phyloP scores from a whole-genome alignment of 805 yeast species.

The Myxozyma sirexii region DNA sequence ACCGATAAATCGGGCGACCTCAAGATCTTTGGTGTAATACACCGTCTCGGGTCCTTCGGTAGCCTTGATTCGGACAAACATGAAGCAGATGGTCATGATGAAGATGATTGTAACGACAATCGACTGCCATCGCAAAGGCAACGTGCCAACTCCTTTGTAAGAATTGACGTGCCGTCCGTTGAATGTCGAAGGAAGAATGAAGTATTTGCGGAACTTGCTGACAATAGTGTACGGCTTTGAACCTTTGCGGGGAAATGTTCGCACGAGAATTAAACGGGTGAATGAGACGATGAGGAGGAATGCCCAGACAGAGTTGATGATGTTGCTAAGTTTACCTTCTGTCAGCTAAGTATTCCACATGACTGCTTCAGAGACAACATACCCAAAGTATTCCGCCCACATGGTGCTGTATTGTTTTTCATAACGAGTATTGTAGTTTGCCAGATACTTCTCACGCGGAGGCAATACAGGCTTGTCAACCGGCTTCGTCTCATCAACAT shows the following conservation, averaged over 20 bases:
- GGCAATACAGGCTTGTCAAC: slow-evolving; percentile 17
- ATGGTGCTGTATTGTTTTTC: slow-evolving; percentile 14
- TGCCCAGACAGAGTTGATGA: slow-evolving; percentile 27
- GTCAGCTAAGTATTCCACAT: too few species aligned
- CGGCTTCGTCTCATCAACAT: slow-evolving; percentile 5
- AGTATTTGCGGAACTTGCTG: slow-evolving; percentile 31
- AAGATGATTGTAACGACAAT: slow-evolving; percentile 43
- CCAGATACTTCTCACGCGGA: not conserved
- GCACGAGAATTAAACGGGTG: not conserved
- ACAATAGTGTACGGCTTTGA: slow-evolving; percentile 6
- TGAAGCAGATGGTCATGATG: slow-evolving; percentile 41
- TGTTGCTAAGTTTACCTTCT: slow-evolving; percentile 1
- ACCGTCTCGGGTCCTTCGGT: not conserved
- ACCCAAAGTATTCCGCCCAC: slow-evolving; percentile 24
- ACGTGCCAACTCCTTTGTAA: slow-evolving; percentile 24
- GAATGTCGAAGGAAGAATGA: slow-evolving; percentile 41
- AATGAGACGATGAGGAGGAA: slow-evolving; percentile 14
- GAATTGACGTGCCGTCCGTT: slow-evolving; percentile 37
- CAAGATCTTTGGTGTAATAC: slow-evolving; percentile 1
- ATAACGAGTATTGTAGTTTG: slow-evolving; percentile 8
- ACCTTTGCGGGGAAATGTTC: slow-evolving; percentile 15
- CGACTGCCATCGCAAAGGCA: slow-evolving; percentile 48
- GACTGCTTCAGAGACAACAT: not conserved
- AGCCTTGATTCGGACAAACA: slow-evolving; percentile 31
- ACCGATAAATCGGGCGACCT: slow-evolving; percentile 10